Evolutionary conservation across 2,329 filamentous ascomycete genomes (phyloP).

Genomic region (Fusarium armeniacum): DNA sequence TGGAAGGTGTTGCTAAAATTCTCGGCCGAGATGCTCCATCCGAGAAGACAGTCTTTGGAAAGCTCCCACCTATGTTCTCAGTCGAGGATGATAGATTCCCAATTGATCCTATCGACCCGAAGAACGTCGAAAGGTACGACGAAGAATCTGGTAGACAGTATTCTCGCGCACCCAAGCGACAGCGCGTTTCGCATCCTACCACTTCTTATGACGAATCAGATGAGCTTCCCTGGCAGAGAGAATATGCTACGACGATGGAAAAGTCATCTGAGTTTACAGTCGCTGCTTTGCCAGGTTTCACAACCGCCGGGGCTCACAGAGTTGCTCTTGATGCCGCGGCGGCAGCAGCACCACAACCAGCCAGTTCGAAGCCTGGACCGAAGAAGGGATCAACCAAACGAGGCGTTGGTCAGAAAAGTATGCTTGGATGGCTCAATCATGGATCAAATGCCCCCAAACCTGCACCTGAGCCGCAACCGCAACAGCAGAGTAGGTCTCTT

Average conservation of each 20-base stretch:
- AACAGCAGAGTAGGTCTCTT: conserved; percentile 37
- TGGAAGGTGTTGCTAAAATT: conserved; percentile 79
- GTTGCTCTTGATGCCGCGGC: conserved; percentile 53
- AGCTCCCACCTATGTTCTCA: conserved; percentile 66
- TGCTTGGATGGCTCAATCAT: conserved; percentile 59
- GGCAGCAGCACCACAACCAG: conserved; percentile 35
- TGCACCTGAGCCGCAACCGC: conserved; percentile 25
- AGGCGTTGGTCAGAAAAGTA: conserved; percentile 58
- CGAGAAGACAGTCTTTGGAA: conserved; percentile 66
- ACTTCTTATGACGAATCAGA: conserved; percentile 32
- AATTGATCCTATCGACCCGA: conserved; percentile 67
- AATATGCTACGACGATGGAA: conserved; percentile 74
- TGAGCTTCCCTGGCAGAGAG: conserved; percentile 58
- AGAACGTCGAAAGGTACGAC: conserved; percentile 47
- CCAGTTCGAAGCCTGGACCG: conserved; percentile 36
- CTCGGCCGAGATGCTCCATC: conserved; percentile 73
- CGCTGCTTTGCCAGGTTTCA: conserved; percentile 70
- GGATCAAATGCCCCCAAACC: conserved; percentile 33
- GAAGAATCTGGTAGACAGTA: conserved; percentile 38
- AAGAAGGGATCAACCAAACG: conserved; percentile 53
- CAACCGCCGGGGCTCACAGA: conserved; percentile 71
- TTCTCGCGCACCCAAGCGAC: conserved; percentile 50
- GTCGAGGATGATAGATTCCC: conserved; percentile 79
- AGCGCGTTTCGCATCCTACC: conserved; percentile 44
- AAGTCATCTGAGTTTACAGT: conserved; percentile 70